Percentiles rank a stretch among this genome's conserved stretches.
Evolutionary conservation across 768 basidiomycete genomes (phyloP).

Genomic region (Hypholoma sublateritium): DNA sequence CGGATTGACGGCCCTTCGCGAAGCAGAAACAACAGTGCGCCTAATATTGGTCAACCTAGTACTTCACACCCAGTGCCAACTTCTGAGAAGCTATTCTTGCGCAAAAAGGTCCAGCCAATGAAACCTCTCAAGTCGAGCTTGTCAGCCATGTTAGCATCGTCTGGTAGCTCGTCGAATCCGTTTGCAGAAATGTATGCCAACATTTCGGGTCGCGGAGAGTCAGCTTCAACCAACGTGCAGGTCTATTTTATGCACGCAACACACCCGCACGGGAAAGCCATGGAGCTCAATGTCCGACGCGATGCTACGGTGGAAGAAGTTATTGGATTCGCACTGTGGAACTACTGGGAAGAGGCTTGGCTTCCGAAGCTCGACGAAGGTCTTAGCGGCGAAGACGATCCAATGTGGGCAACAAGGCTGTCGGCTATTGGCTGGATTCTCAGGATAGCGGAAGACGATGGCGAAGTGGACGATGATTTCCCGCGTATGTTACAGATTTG

Average conservation of each 20-base stretch:
- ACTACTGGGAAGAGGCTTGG: conserved; percentile 90
- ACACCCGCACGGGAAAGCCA: conserved; percentile 56
- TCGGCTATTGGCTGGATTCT: conserved; percentile 90
- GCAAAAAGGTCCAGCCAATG: conserved; percentile 45
- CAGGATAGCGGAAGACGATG: conserved; percentile 93
- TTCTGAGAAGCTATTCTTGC: conserved; percentile 43
- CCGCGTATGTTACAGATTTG: conserved; percentile 63
- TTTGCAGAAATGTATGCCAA: conserved; percentile 86
- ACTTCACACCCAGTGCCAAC: conserved; percentile 11
- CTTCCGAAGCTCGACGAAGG: conserved; percentile 75
- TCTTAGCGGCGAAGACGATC: conserved; percentile 57
- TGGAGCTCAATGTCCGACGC: conserved; percentile 75
- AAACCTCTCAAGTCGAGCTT: conserved; percentile 60
- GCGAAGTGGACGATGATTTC: conserved; percentile 98
- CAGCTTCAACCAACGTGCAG: conserved; percentile 61
- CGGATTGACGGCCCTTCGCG: conserved; percentile 12
- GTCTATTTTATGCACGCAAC: conserved; percentile 85
- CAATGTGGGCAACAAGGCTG: conserved; percentile 54
- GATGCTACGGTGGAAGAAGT: conserved; percentile 96
- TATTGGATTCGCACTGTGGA: conserved; percentile 89
- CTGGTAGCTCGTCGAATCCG: conserved; percentile 72
- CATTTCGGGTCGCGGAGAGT: conserved; percentile 74
- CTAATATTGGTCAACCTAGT: conserved; percentile 15
- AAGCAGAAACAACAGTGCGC: conserved; percentile 21
- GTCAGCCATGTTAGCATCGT: conserved; percentile 71